phyloP scores from a whole-genome alignment of 2,329 filamentous ascomycete species.

The Trichophyton rubrum region DNA sequence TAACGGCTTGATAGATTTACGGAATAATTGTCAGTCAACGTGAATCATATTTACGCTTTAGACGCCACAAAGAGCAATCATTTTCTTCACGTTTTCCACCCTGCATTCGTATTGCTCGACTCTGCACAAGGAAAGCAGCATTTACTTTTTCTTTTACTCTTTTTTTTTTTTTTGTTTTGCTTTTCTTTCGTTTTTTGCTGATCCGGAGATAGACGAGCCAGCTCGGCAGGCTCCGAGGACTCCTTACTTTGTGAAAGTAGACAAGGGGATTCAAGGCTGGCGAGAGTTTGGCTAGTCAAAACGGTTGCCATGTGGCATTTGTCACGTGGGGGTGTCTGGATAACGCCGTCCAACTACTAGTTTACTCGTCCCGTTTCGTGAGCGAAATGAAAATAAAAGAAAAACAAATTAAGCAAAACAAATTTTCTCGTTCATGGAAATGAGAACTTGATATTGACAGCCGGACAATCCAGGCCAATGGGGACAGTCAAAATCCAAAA shows the following conservation, averaged over 20 bases:
- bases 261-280: not conserved
- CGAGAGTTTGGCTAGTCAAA: not conserved
- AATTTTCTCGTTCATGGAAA: not conserved
- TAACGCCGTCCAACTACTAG: not conserved
- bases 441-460: not conserved
- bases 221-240: not conserved
- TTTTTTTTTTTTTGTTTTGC: not conserved
- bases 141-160: not conserved
- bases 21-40: not conserved
- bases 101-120: not conserved
- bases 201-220: not conserved
- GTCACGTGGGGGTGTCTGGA: not conserved
- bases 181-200: not conserved
- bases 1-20: not conserved
- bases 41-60: not conserved
- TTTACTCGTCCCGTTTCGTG: not conserved
- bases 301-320: not conserved
- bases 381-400: too few relatives aligned
- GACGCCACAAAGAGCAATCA: not conserved
- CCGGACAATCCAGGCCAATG: not conserved
- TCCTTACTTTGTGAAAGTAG: too few relatives aligned
- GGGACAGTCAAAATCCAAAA: not conserved
- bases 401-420: not conserved
- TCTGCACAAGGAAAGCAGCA: too few relatives aligned
- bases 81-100: not conserved